These are phyloP conservation scores for Seminavis robusta DNA, from an alignment of 108 stramenopile species.

Conservation along the genomic window DNA sequence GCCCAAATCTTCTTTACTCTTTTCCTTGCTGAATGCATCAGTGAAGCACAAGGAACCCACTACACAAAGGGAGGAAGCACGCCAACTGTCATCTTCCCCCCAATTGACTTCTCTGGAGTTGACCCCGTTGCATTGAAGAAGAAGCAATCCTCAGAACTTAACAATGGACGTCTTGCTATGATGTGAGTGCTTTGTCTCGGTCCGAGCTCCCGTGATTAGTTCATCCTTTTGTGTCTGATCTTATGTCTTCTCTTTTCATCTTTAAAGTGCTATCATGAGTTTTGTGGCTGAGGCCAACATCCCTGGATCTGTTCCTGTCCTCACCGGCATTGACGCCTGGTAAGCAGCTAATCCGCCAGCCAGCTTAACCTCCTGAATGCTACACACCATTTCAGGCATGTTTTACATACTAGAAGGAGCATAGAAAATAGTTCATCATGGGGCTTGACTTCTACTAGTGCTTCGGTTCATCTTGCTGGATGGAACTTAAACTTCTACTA, in stretches of 20 bases:
- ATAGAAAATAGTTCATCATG: too few relatives aligned
- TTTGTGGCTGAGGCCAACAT: conserved; percentile 69
- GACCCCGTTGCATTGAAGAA: conserved; percentile 42
- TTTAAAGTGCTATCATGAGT: conserved; percentile 72
- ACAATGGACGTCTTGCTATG: conserved; percentile 82
- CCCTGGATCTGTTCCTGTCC: conserved; percentile 73
- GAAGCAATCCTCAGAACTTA: conserved; percentile 63
- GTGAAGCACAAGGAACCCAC: conserved; percentile 56
- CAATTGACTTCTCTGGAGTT: conserved; percentile 67
- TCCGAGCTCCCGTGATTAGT: too few relatives aligned
- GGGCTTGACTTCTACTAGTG: too few relatives aligned
- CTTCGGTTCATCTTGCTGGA: too few relatives aligned
- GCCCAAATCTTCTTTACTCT: conserved; percentile 58
- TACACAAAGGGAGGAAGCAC: conserved; percentile 70
- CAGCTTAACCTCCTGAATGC: too few relatives aligned
- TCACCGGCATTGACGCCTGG: too few relatives aligned
- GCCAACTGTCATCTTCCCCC: conserved; percentile 75
- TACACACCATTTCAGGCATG: too few relatives aligned
- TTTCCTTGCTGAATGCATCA: conserved; percentile 66
- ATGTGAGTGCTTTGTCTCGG: too few relatives aligned
- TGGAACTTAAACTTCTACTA: too few relatives aligned
- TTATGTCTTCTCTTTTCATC: conserved; percentile 31
- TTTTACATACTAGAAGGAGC: too few relatives aligned
- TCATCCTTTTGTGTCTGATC: too few relatives aligned
- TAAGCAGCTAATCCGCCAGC: too few relatives aligned